phyloP scores from a whole-genome alignment of 1,139 yeast species.

The Saccharomyces uvarum region DNA sequence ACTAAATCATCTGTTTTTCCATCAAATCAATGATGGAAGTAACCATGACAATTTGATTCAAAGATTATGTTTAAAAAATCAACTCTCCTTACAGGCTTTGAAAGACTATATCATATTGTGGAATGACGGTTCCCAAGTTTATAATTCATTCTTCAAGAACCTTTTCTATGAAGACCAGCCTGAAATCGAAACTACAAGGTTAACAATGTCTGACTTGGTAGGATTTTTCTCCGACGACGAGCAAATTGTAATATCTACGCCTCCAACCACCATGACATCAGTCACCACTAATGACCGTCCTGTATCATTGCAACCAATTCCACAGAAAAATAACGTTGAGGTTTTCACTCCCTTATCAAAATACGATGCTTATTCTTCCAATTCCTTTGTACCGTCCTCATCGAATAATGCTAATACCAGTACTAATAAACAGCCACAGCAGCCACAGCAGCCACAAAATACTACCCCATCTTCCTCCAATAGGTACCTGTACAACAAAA shows the following conservation, averaged over 20 bases:
- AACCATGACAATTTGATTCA: constrained; percentile 10
- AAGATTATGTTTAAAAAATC: constrained; percentile 22
- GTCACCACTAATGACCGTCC: background rate
- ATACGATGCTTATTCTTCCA: constrained; percentile 20
- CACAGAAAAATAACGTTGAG: background rate
- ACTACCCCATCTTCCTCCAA: background rate
- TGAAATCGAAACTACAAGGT: constrained; percentile 6
- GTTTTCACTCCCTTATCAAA: constrained; percentile 8
- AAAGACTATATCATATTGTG: constrained; percentile 26
- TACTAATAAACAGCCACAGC: background rate
- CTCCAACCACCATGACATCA: background rate
- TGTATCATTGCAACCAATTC: constrained; percentile 1
- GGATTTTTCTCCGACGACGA: constrained; percentile 10
- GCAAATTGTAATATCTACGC: constrained; percentile 1
- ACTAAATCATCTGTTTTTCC: constrained; percentile 33
- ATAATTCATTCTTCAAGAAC: constrained; percentile 17
- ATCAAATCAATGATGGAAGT: constrained; percentile 11
- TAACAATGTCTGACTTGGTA: constrained; percentile 10
- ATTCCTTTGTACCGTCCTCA: constrained; percentile 19
- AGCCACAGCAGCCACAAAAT: constrained; percentile 1
- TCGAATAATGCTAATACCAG: background rate
- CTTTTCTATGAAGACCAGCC: constrained; percentile 19
- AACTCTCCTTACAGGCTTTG: constrained; percentile 24
- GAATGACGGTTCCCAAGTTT: constrained; percentile 31
- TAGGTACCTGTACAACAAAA: constrained; percentile 2